Conservation (phyloP, 495 filamentous ascomycete genomes). For the Podospora bellae-mahoneyi region DNA sequence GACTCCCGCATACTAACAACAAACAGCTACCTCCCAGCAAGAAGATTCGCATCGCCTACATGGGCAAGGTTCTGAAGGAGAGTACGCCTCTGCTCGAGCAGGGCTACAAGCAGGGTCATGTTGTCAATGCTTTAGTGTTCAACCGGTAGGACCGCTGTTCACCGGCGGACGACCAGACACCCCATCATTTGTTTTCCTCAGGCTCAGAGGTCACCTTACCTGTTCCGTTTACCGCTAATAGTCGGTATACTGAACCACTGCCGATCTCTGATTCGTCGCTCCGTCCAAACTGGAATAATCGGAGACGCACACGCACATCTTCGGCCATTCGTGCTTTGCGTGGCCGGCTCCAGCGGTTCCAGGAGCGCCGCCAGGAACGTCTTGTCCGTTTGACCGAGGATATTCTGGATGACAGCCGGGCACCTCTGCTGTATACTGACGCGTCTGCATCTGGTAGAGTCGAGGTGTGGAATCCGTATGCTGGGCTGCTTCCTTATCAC, state of each 20-base stretch:
- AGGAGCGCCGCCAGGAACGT: neutral
- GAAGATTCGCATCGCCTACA: conserved; percentile 67
- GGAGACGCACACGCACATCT: neutral
- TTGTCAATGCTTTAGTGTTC: conserved; percentile 78
- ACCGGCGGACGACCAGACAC: neutral
- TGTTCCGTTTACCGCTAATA: neutral
- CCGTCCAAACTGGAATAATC: neutral
- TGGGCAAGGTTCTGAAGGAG: conserved; percentile 76
- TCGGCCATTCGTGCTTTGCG: neutral
- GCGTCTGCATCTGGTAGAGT: neutral
- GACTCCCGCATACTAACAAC: conserved; percentile 19
- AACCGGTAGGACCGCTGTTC: conserved; percentile 34
- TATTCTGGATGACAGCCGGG: neutral
- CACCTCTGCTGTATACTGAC: neutral
- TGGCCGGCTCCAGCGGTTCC: neutral
- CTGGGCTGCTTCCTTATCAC: neutral
- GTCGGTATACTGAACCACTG: neutral
- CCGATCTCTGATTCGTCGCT: neutral
- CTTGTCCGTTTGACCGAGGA: neutral
- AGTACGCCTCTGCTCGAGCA: conserved; percentile 58
- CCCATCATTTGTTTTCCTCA: neutral
- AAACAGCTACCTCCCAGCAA: conserved; percentile 48
- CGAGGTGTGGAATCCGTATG: neutral
- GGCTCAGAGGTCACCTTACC: neutral
- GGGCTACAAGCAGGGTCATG: conserved; percentile 71